A percentile compares a stretch with the other conserved stretches of the same genome.
Conservation (phyloP, 2,329 filamentous ascomycete genomes). For the Ceratocystis variospora region DNA sequence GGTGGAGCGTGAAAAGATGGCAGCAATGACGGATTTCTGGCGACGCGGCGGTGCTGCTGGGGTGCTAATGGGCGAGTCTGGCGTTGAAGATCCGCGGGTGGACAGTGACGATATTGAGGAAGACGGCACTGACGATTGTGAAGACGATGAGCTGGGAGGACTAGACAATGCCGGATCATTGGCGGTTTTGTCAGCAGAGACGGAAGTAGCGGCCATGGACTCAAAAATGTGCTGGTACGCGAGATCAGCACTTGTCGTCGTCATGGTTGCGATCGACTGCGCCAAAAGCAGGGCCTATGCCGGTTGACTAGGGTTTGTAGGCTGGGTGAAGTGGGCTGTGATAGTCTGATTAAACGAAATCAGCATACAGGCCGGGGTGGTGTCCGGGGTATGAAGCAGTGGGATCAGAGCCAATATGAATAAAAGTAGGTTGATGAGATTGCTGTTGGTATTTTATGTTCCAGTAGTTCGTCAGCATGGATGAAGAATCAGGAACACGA, state of each 20-base stretch:
- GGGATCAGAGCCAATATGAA: background rate
- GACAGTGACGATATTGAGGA: conserved; percentile 6
- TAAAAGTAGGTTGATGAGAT: no score
- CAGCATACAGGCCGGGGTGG: background rate
- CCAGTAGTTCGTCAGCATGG: background rate
- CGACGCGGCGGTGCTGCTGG: conserved; percentile 12
- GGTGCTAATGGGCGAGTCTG: conserved; percentile 6
- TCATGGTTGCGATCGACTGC: conserved; percentile 10
- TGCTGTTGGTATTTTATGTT: background rate
- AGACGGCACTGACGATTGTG: conserved; percentile 6
- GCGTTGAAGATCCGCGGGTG: conserved; percentile 6
- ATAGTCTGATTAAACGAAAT: conserved; percentile 1
- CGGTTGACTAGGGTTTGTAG: background rate
- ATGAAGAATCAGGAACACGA: background rate
- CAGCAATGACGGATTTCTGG: conserved; percentile 12
- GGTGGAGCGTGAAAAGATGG: conserved; percentile 14
- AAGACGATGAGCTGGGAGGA: conserved; percentile 9
- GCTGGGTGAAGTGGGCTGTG: background rate
- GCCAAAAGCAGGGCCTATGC: conserved; percentile 3
- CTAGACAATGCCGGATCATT: background rate
- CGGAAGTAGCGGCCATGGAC: background rate
- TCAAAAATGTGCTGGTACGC: conserved; percentile 17
- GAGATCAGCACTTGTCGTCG: conserved; percentile 13
- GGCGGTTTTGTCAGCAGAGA: background rate
- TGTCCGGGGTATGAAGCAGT: background rate